phyloP scores from a whole-genome alignment of 371 early-diverging fungal species.

The Mucor indicus region DNA sequence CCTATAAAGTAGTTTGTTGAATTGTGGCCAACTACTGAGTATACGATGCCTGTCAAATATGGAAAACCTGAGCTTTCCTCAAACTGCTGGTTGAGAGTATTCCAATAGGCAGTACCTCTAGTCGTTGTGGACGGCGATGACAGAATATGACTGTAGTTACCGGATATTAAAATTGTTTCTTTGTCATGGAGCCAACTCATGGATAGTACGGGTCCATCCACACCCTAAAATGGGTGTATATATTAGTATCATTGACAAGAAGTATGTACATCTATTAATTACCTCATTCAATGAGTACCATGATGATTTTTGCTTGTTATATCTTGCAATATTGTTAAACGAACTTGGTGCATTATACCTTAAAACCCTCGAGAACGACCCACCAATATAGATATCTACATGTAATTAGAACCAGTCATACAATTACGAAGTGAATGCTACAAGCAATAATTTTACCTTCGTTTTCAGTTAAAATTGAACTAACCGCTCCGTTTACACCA shows the following conservation, averaged over 20 bases:
- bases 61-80: slow-evolving; percentile 17
- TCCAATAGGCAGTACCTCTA: slow-evolving; percentile 39
- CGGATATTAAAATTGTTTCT: slow-evolving; percentile 27
- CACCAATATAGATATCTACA: slow-evolving; percentile 40
- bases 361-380: slow-evolving; percentile 18
- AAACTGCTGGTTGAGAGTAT: slow-evolving; percentile 1
- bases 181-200: slow-evolving; percentile 2
- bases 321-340: slow-evolving; percentile 19
- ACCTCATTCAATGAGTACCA: slow-evolving; percentile 31
- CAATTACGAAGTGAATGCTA: not conserved
- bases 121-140: slow-evolving; percentile 1
- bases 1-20: slow-evolving; percentile 29
- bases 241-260: not conserved
- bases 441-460: not conserved
- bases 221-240: slow-evolving; percentile 18
- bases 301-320: slow-evolving; percentile 7
- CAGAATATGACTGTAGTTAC: slow-evolving; percentile 19
- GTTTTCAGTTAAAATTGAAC: slow-evolving; percentile 4
- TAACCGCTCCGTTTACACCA: slow-evolving; percentile 29
- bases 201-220: slow-evolving; percentile 29
- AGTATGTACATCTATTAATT: not conserved
- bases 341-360: not conserved
- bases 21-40: slow-evolving; percentile 1
- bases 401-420: not conserved
- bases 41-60: slow-evolving; percentile 27